These are phyloP conservation scores for Auriscalpium microsporum DNA, from an alignment of 768 basidiomycete species.

Conservation along the genomic window DNA sequence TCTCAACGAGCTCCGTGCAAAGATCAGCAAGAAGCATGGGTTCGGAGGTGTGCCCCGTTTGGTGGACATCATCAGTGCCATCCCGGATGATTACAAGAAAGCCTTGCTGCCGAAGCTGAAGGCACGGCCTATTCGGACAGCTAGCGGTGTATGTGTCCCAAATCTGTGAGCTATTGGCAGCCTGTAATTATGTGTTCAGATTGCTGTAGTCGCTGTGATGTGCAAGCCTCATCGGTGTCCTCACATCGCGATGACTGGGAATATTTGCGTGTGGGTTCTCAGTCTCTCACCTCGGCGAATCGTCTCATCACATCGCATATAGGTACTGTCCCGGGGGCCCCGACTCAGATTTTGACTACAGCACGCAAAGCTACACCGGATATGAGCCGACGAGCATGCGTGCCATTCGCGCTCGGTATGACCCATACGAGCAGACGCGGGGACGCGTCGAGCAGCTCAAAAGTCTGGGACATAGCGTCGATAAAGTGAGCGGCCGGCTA, in stretches of 20 bases:
- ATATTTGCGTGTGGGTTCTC: constrained; percentile 86
- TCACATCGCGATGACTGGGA: constrained; percentile 99
- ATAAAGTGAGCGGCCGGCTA: constrained; percentile 55
- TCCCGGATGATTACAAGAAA: constrained; percentile 95
- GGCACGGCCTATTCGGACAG: constrained; percentile 92
- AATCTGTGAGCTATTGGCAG: neutral
- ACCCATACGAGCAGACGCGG: constrained; percentile 95
- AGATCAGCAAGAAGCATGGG: constrained; percentile 84
- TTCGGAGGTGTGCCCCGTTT: constrained; percentile 84
- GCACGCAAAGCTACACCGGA: constrained; percentile 92
- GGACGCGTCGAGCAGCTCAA: constrained; percentile 94
- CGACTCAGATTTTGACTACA: constrained; percentile 99
- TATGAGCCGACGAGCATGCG: constrained; percentile 99
- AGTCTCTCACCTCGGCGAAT: neutral
- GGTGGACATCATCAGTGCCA: constrained; percentile 97
- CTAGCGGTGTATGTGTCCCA: constrained; percentile 73
- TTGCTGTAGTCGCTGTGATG: constrained; percentile 99
- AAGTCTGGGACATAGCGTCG: constrained; percentile 91
- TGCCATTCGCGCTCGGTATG: constrained; percentile 91
- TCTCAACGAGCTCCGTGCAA: constrained; percentile 79
- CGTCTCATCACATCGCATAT: neutral
- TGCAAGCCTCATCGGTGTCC: constrained; percentile 99
- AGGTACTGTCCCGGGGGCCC: constrained; percentile 98
- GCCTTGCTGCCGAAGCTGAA: constrained; percentile 81
- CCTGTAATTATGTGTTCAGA: constrained; percentile 35